Evolutionary conservation across 257 asterid species (phyloP), one percentile per base, ranked within the genome.

Genomic region (Nicotiana benthamiana): DNA sequence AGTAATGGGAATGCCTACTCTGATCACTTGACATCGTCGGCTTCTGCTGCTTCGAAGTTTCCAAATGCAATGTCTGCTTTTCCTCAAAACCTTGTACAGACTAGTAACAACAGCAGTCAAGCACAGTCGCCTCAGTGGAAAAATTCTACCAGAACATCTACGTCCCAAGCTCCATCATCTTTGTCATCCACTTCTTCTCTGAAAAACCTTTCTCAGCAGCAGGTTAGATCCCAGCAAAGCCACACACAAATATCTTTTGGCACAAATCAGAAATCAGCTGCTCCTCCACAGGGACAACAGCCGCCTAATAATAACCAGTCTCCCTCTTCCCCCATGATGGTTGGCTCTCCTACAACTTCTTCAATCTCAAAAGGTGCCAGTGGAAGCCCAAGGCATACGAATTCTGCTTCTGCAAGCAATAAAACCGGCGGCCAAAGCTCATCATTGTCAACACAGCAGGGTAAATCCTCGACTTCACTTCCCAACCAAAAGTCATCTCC

Each of bases 191-290:
- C 86, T 18, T 60, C 95, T 4, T 51, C 92, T 26, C 85, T 84
- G 9, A 93, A 93, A 67, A 91, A 82, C 83, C 86, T 87, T 17
- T 90, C 91, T 1, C 97, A 93, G 88, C 96, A 89, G 89, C 95
- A 90, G 64, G 28, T 89, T 20, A 91, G 97, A 77, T 81, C 68
- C 57, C 96, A 86, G 56, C 97, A 85, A 56, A 87, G 82, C 87
- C 97, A 90, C 77, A 87, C 97, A 0, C 99, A 96, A 56, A 96
- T 96, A 76, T 92, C 99, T 11, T 96, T 96, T 32, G 94, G 97
- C 13, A 90, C 96, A 10, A 94, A 88, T 84, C 98, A 94, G 81
- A 94, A 93, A 75, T 80, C 92, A 5, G 46, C 91, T 0, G 40
- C 91, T 3, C 20, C 79, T 76, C 80, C 94, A 3, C 89, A 85